A percentile compares a stretch with the other conserved stretches of the same genome.
Evolutionary conservation across 805 yeast genomes (phyloP).

Genomic region (Cyberlindnera xishuangbannaensis): DNA sequence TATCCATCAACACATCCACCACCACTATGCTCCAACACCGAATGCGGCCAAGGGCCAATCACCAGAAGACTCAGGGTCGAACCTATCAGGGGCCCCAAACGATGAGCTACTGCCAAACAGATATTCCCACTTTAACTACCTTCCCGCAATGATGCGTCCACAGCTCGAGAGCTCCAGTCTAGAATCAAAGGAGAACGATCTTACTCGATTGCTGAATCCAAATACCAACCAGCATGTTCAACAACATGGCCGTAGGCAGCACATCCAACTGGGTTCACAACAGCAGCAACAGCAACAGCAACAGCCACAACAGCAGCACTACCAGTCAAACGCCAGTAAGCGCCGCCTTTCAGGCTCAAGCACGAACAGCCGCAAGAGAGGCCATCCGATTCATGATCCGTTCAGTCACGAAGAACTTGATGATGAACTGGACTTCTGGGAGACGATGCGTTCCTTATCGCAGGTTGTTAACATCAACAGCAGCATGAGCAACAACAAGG

Average conservation of each 20-base stretch:
- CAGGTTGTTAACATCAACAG: slow-evolving; percentile 28
- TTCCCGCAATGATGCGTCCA: slow-evolving; percentile 72
- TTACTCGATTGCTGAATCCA: slow-evolving; percentile 40
- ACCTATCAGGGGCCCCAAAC: slow-evolving; percentile 14
- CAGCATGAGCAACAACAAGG: slow-evolving; percentile 8
- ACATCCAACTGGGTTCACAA: neutral
- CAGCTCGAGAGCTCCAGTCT: slow-evolving; percentile 52
- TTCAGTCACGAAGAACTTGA: slow-evolving; percentile 41
- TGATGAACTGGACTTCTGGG: slow-evolving; percentile 69
- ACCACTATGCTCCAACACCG: slow-evolving; percentile 47
- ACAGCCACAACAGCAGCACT: neutral
- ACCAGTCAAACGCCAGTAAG: slow-evolving; percentile 8
- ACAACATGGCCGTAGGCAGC: too few species aligned
- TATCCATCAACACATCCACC: slow-evolving; percentile 82
- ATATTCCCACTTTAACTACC: slow-evolving; percentile 66
- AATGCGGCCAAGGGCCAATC: slow-evolving; percentile 24
- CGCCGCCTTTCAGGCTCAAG: slow-evolving; percentile 19
- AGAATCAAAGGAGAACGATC: slow-evolving; percentile 37
- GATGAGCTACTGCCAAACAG: slow-evolving; percentile 38
- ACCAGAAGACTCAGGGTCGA: slow-evolving; percentile 23
- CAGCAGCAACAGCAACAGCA: slow-evolving; percentile 1
- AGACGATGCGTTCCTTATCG: slow-evolving; percentile 54
- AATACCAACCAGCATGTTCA: slow-evolving; percentile 3
- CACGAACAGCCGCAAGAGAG: slow-evolving; percentile 15
- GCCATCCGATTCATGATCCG: slow-evolving; percentile 12